Evolutionary conservation across 495 filamentous ascomycete genomes (phyloP), one percentile per base, ranked within the genome.

Genomic region (Parmelia sp.): DNA sequence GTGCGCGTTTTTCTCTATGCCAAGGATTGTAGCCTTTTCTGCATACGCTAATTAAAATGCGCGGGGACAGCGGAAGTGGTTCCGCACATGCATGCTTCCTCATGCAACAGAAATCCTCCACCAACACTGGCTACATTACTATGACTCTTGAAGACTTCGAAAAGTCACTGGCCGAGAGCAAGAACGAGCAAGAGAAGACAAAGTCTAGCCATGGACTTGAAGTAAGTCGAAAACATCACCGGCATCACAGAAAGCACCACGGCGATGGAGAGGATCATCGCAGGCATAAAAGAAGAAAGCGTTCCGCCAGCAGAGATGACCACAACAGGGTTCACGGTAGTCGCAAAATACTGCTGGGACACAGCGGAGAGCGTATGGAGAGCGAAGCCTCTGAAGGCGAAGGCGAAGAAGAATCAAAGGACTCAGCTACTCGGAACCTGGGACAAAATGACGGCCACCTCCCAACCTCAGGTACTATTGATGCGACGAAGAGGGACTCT

Each of bases 401-500:
- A 73, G 68, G 49, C 39, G 39, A 40, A 10, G 35, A 10, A 73
- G 77, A 63, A 65, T 73, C 72, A 53, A 68, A 60, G 64, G 74
- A 68, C 65, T 70, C 65, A 69, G 60, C 57, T 72, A 73, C 47
- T 71, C 27, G 35, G 21, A 25, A 25, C 21, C 58, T 33, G 12
- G 27, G 40, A n/a, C 40, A 61, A 36, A 59, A 55, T 4, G 51
- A 72, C 1, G 70, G 67, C 25, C 71, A 72, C 39, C 25, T 31
- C 12, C 49, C 27, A 53, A 60, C 71, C 14, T 51, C 57, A 29
- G 14, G 49, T 6, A 63, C 68, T 6, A 58, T 69, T 63, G 74
- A 75, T 47, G 64, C 71, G 5, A 64, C 84, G 27, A 79, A 85
- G 68, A 82, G 94, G 63, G 95, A 97, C 75, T 83, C 88, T 7